Evolutionary conservation across 257 asterid species (phyloP).

Genomic region (Prunella vulgaris): DNA sequence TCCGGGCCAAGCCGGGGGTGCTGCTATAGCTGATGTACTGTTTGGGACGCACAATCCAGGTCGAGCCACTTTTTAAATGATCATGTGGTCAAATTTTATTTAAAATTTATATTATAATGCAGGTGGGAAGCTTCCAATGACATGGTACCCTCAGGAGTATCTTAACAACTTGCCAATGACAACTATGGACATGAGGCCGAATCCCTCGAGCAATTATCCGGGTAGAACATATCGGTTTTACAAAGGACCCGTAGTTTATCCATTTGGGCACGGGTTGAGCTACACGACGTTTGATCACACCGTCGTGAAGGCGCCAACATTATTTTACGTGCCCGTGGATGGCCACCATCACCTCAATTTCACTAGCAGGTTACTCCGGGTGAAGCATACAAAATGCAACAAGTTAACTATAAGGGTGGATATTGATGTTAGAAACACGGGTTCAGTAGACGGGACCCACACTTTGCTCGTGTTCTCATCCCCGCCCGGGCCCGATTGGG

Average conservation of each 20-base stretch:
- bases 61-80: no score
- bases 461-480: conserved; percentile 56
- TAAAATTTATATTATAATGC: conserved; percentile 22
- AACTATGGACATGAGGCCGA: conserved; percentile 59
- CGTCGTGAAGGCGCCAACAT: conserved; percentile 44
- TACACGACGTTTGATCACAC: conserved; percentile 55
- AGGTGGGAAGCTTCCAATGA: conserved; percentile 83
- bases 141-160: conserved; percentile 77
- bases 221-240: conserved; percentile 83
- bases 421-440: conserved; percentile 56
- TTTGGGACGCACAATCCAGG: conserved; percentile 70
- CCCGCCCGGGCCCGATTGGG: conserved; percentile 46
- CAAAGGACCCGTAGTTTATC: conserved; percentile 63
- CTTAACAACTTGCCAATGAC: conserved; percentile 67
- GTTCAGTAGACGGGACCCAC: conserved; percentile 55
- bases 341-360: conserved; percentile 40
- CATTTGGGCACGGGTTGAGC: conserved; percentile 81
- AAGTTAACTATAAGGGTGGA: conserved; percentile 33
- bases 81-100: no score
- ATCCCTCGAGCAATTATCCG: conserved; percentile 52
- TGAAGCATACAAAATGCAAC: conserved; percentile 48
- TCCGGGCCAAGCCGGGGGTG: conserved; percentile 77
- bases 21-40: conserved; percentile 63
- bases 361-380: conserved; percentile 36
- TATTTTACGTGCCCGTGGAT: conserved; percentile 38